phyloP scores from a whole-genome alignment of 164 flowering plant genomes.

The Umbellularia californica region DNA sequence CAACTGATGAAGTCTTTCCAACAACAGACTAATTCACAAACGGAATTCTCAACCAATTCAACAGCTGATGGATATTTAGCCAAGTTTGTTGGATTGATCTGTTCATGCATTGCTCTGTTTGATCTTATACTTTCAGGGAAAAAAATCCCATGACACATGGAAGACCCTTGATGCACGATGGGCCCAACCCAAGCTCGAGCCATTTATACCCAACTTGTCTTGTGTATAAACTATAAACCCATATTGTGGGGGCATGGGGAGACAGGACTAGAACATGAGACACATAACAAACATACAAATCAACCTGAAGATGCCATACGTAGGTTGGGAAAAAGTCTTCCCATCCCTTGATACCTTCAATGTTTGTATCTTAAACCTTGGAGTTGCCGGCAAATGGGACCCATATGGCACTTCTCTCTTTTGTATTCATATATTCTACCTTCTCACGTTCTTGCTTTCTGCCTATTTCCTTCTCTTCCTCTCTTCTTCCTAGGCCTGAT shows the following conservation, averaged over 20 bases:
- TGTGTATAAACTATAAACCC: too few relatives aligned
- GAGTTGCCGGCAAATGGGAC: constrained; percentile 5
- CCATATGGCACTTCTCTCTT: constrained; percentile 4
- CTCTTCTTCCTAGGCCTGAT: neutral
- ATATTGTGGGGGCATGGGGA: neutral
- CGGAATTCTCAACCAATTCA: too few relatives aligned
- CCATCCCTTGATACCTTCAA: neutral
- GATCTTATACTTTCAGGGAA: too few relatives aligned
- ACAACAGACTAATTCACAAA: too few relatives aligned
- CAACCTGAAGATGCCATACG: constrained; percentile 3
- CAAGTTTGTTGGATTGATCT: too few relatives aligned
- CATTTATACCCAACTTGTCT: too few relatives aligned
- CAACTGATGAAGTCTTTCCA: too few relatives aligned
- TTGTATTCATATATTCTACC: constrained; percentile 5
- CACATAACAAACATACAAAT: constrained; percentile 2
- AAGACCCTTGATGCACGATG: too few relatives aligned
- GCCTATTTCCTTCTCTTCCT: neutral
- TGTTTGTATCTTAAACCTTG: neutral
- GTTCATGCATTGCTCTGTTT: too few relatives aligned
- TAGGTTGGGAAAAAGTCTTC: neutral
- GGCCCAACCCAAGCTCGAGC: too few relatives aligned
- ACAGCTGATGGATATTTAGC: too few relatives aligned
- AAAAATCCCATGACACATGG: too few relatives aligned
- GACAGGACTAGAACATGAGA: neutral
- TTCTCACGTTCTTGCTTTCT: neutral